Evolutionary conservation across 148 eudicot genomes (phyloP).

Genomic region (Pouteria glomerata): DNA sequence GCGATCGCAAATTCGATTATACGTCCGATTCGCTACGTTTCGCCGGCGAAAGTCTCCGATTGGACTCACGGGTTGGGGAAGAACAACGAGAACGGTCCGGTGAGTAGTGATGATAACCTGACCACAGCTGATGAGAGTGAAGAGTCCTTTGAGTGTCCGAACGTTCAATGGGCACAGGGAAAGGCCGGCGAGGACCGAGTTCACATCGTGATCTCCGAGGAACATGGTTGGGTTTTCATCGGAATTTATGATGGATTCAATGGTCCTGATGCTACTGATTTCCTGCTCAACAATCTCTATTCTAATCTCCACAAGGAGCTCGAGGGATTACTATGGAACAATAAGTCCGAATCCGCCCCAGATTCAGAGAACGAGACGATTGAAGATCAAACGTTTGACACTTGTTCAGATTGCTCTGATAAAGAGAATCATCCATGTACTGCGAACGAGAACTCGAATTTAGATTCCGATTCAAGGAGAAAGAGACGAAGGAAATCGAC

Average conservation of each 20-base stretch:
- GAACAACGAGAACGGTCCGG: conserved; percentile 9
- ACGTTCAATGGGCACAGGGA: conserved; percentile 71
- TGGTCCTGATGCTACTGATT: conserved; percentile 75
- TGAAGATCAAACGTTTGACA: neutral
- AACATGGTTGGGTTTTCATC: conserved; percentile 66
- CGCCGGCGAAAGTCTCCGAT: neutral
- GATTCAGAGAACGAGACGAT: neutral
- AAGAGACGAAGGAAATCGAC: conserved; percentile 14
- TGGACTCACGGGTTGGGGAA: conserved; percentile 9
- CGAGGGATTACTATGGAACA: conserved; percentile 32
- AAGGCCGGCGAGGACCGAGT: conserved; percentile 73
- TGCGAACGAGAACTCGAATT: neutral
- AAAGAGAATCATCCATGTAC: neutral
- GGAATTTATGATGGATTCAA: conserved; percentile 75
- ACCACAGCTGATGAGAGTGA: conserved; percentile 30
- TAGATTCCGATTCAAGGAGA: neutral
- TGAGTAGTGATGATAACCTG: conserved; percentile 33
- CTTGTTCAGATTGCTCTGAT: neutral
- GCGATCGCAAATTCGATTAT: conserved; percentile 31
- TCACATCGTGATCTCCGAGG: conserved; percentile 58
- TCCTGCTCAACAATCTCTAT: conserved; percentile 42
- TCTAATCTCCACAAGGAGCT: conserved; percentile 45
- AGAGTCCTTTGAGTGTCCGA: conserved; percentile 22
- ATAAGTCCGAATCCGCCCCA: neutral
- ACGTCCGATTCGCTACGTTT: neutral